phyloP scores from a whole-genome alignment of 1,284 basidiomycete species.

The Sutorius eximius region DNA sequence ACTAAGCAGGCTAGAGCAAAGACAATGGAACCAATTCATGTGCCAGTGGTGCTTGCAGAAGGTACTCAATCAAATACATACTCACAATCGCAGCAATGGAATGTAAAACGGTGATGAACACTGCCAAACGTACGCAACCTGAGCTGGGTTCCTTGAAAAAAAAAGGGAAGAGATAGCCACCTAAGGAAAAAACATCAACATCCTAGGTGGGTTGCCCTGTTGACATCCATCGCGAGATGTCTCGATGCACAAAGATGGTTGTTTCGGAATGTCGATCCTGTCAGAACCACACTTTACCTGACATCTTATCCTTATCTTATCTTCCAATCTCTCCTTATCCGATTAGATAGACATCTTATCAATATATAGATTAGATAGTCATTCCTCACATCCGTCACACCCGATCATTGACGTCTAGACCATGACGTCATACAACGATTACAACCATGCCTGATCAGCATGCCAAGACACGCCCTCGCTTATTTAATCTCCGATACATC shows the following conservation, averaged over 20 bases:
- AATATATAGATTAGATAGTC: too few relatives aligned
- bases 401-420: too few relatives aligned
- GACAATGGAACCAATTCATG: background rate
- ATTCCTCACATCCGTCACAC: too few relatives aligned
- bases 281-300: too few relatives aligned
- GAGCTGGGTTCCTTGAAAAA: background rate
- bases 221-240: slow-evolving; percentile 1
- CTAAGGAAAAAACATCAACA: slow-evolving; percentile 1
- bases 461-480: too few relatives aligned
- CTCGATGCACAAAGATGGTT: background rate
- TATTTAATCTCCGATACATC: too few relatives aligned
- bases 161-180: background rate
- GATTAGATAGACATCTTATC: too few relatives aligned
- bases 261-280: background rate
- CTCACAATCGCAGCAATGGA: slow-evolving; percentile 8
- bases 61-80: background rate
- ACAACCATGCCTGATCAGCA: too few relatives aligned
- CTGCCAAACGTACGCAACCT: background rate
- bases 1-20: slow-evolving; percentile 7
- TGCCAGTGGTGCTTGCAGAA: background rate
- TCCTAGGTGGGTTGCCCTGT: background rate
- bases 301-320: too few relatives aligned
- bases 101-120: slow-evolving; percentile 12
- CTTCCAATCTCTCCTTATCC: too few relatives aligned
- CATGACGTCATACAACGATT: too few relatives aligned